A percentile compares a stretch with the other conserved stretches of the same genome.
Conservation (phyloP, 148 eudicot species). For the Pouteria glomerata region DNA sequence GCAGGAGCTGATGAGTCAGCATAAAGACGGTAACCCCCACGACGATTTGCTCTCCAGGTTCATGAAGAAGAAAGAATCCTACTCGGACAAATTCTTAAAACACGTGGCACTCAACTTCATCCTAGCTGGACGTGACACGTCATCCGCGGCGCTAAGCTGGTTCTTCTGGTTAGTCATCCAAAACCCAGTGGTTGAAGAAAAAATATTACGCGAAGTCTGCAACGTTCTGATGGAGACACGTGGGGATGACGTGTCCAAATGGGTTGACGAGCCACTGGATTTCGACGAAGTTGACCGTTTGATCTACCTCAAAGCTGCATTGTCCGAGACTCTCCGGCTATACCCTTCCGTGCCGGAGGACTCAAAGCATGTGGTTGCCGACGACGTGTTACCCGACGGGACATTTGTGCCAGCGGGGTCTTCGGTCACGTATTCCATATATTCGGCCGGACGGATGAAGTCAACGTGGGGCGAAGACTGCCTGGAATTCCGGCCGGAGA, state of each 20-base stretch:
- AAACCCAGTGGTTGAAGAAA: slow-evolving; percentile 55
- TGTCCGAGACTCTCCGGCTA: slow-evolving; percentile 75
- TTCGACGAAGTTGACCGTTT: slow-evolving; percentile 79
- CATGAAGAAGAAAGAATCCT: slow-evolving; percentile 85
- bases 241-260: slow-evolving; percentile 46
- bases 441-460: slow-evolving; percentile 81
- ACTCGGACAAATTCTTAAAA: slow-evolving; percentile 70
- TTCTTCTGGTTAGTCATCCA: slow-evolving; percentile 78
- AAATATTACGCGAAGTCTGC: slow-evolving; percentile 52
- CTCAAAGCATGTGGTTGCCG: slow-evolving; percentile 77
- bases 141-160: slow-evolving; percentile 92
- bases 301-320: slow-evolving; percentile 71
- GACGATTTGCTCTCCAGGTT: slow-evolving; percentile 87
- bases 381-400: slow-evolving; percentile 80
- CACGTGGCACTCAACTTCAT: slow-evolving; percentile 91
- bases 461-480: slow-evolving; percentile 85
- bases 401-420: slow-evolving; percentile 90
- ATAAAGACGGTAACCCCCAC: slow-evolving; percentile 36
- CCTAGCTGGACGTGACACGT: slow-evolving; percentile 96
- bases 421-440: slow-evolving; percentile 77
- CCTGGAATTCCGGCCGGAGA: slow-evolving; percentile 68
- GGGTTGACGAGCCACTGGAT: slow-evolving; percentile 59
- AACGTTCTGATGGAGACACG: slow-evolving; percentile 67
- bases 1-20: slow-evolving; percentile 54
- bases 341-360: slow-evolving; percentile 97